Evolutionary conservation across 2,329 filamentous ascomycete species (phyloP).

Genomic region (Zymoseptoria pseudotritici): DNA sequence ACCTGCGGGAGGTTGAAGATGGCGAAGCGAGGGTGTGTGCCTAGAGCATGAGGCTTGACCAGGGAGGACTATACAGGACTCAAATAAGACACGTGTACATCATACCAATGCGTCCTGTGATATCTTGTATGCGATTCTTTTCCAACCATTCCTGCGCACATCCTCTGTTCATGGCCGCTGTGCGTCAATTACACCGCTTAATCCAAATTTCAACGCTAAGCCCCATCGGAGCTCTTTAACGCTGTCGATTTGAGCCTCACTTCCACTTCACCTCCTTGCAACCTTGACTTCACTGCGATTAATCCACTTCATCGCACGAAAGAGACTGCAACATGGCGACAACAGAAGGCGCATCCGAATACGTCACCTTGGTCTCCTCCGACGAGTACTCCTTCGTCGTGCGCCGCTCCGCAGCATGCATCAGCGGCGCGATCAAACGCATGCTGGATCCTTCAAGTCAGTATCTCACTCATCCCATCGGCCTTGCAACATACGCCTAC

Average conservation of each 20-base stretch:
- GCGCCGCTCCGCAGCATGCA: constrained; percentile 60
- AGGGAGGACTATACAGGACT: neutral
- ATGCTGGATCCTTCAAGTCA: constrained; percentile 65
- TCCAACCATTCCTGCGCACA: too few relatives aligned
- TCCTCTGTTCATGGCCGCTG: too few relatives aligned
- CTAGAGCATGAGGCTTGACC: neutral
- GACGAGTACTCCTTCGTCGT: constrained; percentile 74
- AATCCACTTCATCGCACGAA: neutral
- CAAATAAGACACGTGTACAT: neutral
- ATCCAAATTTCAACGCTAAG: neutral
- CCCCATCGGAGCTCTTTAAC: neutral
- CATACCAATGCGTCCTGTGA: neutral
- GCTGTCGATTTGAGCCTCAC: neutral
- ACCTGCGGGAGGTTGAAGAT: neutral
- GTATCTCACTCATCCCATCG: constrained; percentile 15
- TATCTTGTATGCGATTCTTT: neutral
- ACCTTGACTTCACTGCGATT: neutral
- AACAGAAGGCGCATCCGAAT: constrained; percentile 45
- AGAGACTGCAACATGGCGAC: neutral
- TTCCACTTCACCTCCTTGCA: neutral
- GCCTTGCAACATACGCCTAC: constrained; percentile 5
- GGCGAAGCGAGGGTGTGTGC: neutral
- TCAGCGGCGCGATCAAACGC: constrained; percentile 65
- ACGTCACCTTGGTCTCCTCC: constrained; percentile 67
- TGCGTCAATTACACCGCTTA: neutral